phyloP scores from a whole-genome alignment of 805 yeast genomes.

The Saccharomyces mikatae region DNA sequence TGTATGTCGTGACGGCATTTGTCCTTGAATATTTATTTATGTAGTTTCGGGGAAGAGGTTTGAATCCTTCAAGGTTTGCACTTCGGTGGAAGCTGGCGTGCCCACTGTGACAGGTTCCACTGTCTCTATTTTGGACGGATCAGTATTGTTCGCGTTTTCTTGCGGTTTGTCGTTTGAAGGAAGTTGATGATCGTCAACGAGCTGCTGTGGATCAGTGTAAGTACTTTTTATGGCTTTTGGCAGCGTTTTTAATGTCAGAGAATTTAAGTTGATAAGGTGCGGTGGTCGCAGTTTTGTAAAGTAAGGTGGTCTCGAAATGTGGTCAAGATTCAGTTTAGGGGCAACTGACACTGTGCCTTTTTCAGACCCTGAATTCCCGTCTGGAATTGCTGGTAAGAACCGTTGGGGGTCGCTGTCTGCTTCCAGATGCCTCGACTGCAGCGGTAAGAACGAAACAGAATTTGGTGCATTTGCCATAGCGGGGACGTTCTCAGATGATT shows the following conservation, averaged over 20 bases:
- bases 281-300: not conserved
- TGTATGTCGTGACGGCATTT: not conserved
- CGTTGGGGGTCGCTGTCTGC: not conserved
- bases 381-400: not conserved
- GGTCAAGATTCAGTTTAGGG: not conserved
- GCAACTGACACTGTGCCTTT: not conserved
- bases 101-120: not conserved
- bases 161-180: not conserved
- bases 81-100: not conserved
- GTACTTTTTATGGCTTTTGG: not conserved
- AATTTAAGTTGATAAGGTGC: not conserved
- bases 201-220: not conserved
- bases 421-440: not conserved
- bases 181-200: not conserved
- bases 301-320: not conserved
- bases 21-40: not conserved
- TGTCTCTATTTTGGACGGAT: not conserved
- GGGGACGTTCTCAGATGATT: not conserved
- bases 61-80: not conserved
- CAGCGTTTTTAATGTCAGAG: not conserved
- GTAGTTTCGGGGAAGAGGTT: not conserved
- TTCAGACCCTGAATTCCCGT: not conserved
- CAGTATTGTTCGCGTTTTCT: not conserved
- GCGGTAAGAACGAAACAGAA: not conserved
- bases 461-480: not conserved